These are phyloP conservation scores for Neurospora sp. DNA, from an alignment of 495 filamentous ascomycete species.

Conservation along the genomic window DNA sequence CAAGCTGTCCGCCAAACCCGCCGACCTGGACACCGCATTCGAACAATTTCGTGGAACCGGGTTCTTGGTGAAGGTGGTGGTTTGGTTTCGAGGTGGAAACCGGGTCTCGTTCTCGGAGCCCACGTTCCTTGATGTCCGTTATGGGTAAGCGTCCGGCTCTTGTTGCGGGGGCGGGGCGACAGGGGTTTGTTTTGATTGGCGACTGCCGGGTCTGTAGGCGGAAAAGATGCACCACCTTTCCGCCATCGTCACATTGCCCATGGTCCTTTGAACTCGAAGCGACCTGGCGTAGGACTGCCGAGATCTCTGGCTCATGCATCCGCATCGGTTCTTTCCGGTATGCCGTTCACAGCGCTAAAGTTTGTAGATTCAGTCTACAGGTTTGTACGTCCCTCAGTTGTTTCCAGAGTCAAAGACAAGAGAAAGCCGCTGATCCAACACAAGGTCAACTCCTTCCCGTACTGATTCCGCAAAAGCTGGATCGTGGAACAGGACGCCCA, in stretches of 20 bases:
- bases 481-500: constrained; percentile 56
- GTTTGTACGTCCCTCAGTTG: no score
- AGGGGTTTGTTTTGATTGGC: constrained; percentile 8
- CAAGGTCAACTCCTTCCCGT: constrained; percentile 29
- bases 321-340: no score
- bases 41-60: constrained; percentile 14
- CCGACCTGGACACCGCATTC: constrained; percentile 16
- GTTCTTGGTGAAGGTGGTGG: background rate
- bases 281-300: no score
- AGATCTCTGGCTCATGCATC: no score
- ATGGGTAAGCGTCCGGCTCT: constrained; percentile 21
- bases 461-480: constrained; percentile 33
- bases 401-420: constrained; percentile 23
- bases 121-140: constrained; percentile 22
- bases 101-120: constrained; percentile 21
- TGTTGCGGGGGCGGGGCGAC: constrained; percentile 12
- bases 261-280: constrained; percentile 2
- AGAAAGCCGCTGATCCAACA: constrained; percentile 33
- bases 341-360: background rate
- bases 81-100: constrained; percentile 9
- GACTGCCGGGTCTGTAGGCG: constrained; percentile 8
- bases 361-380: no score
- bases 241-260: constrained; percentile 16
- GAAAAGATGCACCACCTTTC: constrained; percentile 18
- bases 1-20: constrained; percentile 9